A percentile compares a stretch with the other conserved stretches of the same genome.
phyloP scores from a whole-genome alignment of 495 filamentous ascomycete species.

The Cercophora scortea region DNA sequence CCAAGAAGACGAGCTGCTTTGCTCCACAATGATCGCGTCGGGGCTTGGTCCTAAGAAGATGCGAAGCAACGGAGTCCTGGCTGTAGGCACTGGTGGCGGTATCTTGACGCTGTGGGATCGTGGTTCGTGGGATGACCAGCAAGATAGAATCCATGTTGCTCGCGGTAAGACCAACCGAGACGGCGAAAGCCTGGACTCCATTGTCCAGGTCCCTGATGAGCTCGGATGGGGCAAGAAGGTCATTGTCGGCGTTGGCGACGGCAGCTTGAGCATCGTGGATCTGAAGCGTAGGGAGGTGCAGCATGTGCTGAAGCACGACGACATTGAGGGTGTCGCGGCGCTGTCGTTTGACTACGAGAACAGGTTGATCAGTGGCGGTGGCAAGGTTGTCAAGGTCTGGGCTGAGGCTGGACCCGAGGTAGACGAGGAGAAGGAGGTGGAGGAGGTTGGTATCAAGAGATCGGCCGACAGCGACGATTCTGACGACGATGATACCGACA shows the following conservation, averaged over 20 bases:
- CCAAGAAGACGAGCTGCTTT: conserved; percentile 86
- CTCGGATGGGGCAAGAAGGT: conserved; percentile 60
- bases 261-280: conserved; percentile 42
- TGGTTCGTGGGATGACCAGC: conserved; percentile 89
- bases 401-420: conserved; percentile 30
- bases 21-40: conserved; percentile 62
- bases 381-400: conserved; percentile 80
- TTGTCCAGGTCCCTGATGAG: conserved; percentile 58
- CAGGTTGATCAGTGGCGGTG: conserved; percentile 80
- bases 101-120: conserved; percentile 88
- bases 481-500: conserved; percentile 24
- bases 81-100: conserved; percentile 72
- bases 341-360: conserved; percentile 76
- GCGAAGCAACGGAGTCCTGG: conserved; percentile 63
- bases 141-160: conserved; percentile 73
- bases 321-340: conserved; percentile 70
- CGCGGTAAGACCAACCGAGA: conserved; percentile 47
- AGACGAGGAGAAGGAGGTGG: conserved; percentile 34
- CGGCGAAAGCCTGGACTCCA: conserved; percentile 61
- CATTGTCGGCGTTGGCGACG: conserved; percentile 70
- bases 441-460: conserved; percentile 37
- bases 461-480: conserved; percentile 33
- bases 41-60: conserved; percentile 51
- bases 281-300: conserved; percentile 32
- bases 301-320: conserved; percentile 61